phyloP scores from a whole-genome alignment of 73 alveolate genomes.

The Breviolum minutum region DNA sequence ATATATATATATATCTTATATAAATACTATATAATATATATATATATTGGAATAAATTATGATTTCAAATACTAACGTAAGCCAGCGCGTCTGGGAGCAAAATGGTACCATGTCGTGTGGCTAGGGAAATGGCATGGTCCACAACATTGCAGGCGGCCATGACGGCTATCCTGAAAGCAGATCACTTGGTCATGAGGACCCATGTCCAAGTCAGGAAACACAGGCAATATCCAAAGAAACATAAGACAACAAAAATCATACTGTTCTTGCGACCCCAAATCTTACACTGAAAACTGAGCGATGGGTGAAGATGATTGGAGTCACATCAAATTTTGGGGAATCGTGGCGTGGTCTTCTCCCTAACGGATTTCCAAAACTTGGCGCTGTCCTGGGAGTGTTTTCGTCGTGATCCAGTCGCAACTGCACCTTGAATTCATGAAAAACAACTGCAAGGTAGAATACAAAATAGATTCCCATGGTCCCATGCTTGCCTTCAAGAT shows the following conservation, averaged over 20 bases:
- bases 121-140: slow-evolving; percentile 59
- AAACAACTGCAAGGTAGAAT: background rate
- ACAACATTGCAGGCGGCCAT: slow-evolving; percentile 91
- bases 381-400: slow-evolving; percentile 47
- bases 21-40: no score
- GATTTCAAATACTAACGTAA: no score
- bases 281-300: no score
- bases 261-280: background rate
- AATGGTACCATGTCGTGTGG: background rate
- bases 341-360: no score
- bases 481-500: no score
- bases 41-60: no score
- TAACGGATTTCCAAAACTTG: background rate
- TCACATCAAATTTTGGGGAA: no score
- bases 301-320: background rate
- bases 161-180: slow-evolving; percentile 63
- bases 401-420: slow-evolving; percentile 74
- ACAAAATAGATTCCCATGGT: no score
- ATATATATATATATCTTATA: no score
- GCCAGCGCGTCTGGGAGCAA: no score
- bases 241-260: no score
- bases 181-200: background rate
- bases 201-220: background rate
- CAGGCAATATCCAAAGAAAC: no score
- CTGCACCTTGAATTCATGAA: slow-evolving; percentile 33